Evolutionary conservation across 225 moss, liverwort and hornwort genomes (phyloP), one percentile per base, ranked within the genome.

Genomic region (Polytrichum formosum): DNA sequence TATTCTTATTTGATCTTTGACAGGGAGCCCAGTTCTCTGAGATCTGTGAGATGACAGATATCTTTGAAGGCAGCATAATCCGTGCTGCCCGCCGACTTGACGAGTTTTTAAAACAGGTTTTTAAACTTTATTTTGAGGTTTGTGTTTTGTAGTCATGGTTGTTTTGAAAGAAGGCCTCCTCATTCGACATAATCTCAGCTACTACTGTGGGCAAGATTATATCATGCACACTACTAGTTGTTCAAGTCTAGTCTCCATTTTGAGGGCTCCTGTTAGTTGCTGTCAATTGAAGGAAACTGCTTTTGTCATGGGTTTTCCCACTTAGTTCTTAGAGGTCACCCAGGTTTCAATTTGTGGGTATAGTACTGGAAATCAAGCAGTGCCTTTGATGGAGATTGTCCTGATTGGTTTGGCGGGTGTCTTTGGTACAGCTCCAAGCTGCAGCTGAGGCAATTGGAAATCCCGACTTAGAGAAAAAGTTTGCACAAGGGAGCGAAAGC

Each of bases 21-120:
- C 74, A 95, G 96, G 96, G 96, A 53, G 77, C 92, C 28, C 77
- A 80, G 64, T 97, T 97, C 74, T 79, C 93, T 33, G 92, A 93
- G 66, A 84, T 97, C 67, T 93, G 92, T 75, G 96, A 93, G 74
- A 88, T 97, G 77, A 97, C 96, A 64, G 96, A 97, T 79, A 93
- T 97, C 70, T 97, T 93, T 71, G 96, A 97, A 85, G 96, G 96
- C 73, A 97, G 93, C 79, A 90, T 97, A 59, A 97, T 97, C 71
- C 90, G 96, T 79, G 87, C 90, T 60, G 92, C 92, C 60, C 87
- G 93, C 55, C 82, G 93, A 75, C 90, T 97, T 53, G 96, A 97
- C 66, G 93, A 97, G 74, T 97, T 97, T 79, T 73, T 93, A 82
- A 97, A 93, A 73, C 93, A 96, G 93, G 91, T 96, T 26, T 26